Percentiles rank a stretch among this genome's conserved stretches.
Evolutionary conservation across 2,329 filamentous ascomycete species (phyloP).

Genomic region (Microascus cirrosus): DNA sequence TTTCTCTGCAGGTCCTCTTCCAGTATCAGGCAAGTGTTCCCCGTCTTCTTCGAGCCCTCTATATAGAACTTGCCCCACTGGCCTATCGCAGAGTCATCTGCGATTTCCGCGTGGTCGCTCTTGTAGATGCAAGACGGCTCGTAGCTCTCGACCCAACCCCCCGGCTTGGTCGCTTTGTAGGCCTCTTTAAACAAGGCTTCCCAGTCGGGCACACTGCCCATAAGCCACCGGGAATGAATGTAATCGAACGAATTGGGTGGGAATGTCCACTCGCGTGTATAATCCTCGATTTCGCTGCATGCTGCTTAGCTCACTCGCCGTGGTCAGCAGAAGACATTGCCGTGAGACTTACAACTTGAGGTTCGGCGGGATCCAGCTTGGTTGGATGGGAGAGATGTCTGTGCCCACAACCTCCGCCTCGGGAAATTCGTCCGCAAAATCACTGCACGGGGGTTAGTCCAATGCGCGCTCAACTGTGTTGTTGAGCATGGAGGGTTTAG

Average conservation of each 20-base stretch:
- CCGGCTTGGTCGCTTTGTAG: slow-evolving; percentile 7
- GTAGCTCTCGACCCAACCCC: slow-evolving; percentile 9
- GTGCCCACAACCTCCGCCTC: slow-evolving; percentile 33
- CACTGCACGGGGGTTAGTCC: slow-evolving; percentile 24
- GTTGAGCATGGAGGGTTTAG: slow-evolving; percentile 13
- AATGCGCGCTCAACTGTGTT: too few species aligned
- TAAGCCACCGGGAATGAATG: slow-evolving; percentile 46
- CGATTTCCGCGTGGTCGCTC: not conserved
- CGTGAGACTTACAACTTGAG: slow-evolving; percentile 13
- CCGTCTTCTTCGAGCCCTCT: slow-evolving; percentile 5
- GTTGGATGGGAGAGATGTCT: slow-evolving; percentile 46
- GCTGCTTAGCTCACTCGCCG: slow-evolving; percentile 3
- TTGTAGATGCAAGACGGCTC: not conserved
- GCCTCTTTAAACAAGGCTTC: slow-evolving; percentile 23
- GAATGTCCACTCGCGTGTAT: slow-evolving; percentile 29
- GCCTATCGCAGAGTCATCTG: not conserved
- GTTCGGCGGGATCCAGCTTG: slow-evolving; percentile 33
- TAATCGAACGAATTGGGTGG: slow-evolving; percentile 37
- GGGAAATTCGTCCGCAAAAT: slow-evolving; percentile 31
- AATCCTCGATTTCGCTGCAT: slow-evolving; percentile 19
- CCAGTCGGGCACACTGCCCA: slow-evolving; percentile 46
- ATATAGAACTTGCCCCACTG: slow-evolving; percentile 7
- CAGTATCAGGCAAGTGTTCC: not conserved
- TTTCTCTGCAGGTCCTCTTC: slow-evolving; percentile 6
- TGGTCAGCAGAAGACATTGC: slow-evolving; percentile 4